Evolutionary conservation across 2,329 filamentous ascomycete genomes (phyloP).

Genomic region (Colletotrichum tabaci): DNA sequence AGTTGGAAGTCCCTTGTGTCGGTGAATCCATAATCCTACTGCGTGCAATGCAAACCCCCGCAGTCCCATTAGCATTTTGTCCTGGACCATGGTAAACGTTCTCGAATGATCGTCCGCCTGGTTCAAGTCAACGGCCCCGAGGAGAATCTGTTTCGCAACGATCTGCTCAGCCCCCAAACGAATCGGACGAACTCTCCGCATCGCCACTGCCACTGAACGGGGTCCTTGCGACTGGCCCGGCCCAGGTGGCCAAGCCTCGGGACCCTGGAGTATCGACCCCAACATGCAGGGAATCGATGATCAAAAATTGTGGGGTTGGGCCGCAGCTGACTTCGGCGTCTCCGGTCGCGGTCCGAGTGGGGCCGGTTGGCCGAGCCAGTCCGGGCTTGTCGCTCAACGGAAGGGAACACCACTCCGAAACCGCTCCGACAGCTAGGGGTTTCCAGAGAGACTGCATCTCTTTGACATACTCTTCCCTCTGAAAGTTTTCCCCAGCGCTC

Average conservation of each 20-base stretch:
- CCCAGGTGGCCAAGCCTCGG: not conserved
- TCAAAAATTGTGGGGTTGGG: not conserved
- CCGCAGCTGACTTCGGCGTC: conserved; percentile 23
- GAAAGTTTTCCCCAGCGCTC: too few species aligned
- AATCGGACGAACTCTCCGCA: conserved; percentile 24
- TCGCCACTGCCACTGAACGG: conserved; percentile 2
- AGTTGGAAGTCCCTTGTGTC: not conserved
- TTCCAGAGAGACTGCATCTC: too few species aligned
- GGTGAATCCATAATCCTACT: too few species aligned
- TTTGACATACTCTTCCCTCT: too few species aligned
- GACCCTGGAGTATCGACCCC: not conserved
- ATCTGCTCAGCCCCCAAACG: conserved; percentile 10
- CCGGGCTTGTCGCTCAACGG: not conserved
- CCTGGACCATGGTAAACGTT: not conserved
- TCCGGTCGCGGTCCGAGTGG: conserved; percentile 23
- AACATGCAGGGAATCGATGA: conserved; percentile 5
- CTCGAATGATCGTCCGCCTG: too few species aligned
- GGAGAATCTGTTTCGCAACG: not conserved
- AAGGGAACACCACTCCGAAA: not conserved
- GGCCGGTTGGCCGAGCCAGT: conserved; percentile 20
- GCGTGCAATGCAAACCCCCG: too few species aligned
- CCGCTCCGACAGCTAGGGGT: not conserved
- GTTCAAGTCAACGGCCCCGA: not conserved
- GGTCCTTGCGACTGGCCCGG: not conserved
- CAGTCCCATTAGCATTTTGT: not conserved